Conservation (phyloP, 345 rosid species). For the Brassica cretica region DNA sequence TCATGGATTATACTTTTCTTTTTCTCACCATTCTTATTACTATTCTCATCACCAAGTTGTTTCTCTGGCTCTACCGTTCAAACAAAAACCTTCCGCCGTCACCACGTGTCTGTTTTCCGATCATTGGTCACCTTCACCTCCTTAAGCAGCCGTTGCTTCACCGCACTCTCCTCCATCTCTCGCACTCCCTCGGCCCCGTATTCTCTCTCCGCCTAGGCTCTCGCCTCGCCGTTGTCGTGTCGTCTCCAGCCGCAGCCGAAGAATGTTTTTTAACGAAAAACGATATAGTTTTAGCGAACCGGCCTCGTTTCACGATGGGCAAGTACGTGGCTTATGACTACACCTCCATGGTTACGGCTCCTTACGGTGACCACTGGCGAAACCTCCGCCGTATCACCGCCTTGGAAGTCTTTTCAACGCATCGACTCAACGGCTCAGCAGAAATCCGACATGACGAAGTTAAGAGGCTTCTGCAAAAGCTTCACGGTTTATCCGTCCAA, state of each 20-base stretch:
- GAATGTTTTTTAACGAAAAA: conserved; percentile 35
- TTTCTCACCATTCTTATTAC: conserved; percentile 7
- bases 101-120: conserved; percentile 32
- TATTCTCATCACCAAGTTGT: conserved; percentile 18
- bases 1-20: conserved; percentile 15
- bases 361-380: conserved; percentile 41
- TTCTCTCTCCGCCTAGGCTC: conserved; percentile 44
- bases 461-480: conserved; percentile 33
- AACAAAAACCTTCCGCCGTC: conserved; percentile 36
- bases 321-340: conserved; percentile 37
- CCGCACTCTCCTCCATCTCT: conserved; percentile 31
- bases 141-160: conserved; percentile 31
- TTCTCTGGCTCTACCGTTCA: conserved; percentile 3
- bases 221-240: conserved; percentile 25
- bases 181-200: conserved; percentile 33
- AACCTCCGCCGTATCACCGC: conserved; percentile 41
- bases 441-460: conserved; percentile 38
- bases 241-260: conserved; percentile 33
- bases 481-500: conserved; percentile 23
- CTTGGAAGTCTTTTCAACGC: conserved; percentile 31
- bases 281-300: conserved; percentile 35
- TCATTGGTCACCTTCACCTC: conserved; percentile 42
- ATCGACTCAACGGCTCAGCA: conserved; percentile 35
- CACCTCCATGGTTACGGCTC: conserved; percentile 31
- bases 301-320: conserved; percentile 28